Conservation (phyloP, 2,329 filamentous ascomycete genomes). For the Graphilbum ipis-grandicollis region DNA sequence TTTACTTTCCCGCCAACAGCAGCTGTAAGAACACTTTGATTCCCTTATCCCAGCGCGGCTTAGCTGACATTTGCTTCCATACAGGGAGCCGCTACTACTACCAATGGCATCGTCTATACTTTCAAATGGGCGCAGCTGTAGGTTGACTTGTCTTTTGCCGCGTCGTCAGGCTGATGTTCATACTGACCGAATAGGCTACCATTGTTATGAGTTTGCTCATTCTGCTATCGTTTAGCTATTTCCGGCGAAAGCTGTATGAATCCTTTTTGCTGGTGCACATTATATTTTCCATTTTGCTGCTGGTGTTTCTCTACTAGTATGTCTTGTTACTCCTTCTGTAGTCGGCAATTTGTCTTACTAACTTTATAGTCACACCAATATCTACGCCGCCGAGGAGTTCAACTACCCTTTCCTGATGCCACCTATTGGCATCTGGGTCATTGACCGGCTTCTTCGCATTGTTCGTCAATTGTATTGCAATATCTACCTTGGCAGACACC, state of each 20-base stretch:
- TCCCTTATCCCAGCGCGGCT: too few species aligned
- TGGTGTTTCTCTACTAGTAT: constrained; percentile 17
- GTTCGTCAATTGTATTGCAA: constrained; percentile 24
- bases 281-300: constrained; percentile 19
- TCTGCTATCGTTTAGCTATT: constrained; percentile 29
- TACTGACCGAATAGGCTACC: constrained; percentile 15
- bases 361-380: constrained; percentile 7
- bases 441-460: constrained; percentile 16
- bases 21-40: constrained; percentile 1
- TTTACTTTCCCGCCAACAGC: constrained; percentile 8
- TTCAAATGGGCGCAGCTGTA: constrained; percentile 1
- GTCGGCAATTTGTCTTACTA: not conserved
- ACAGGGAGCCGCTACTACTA: not conserved
- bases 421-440: constrained; percentile 7
- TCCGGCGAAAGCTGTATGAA: constrained; percentile 33
- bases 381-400: constrained; percentile 4
- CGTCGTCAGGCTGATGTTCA: not conserved
- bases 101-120: not conserved
- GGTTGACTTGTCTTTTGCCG: not conserved
- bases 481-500: constrained; percentile 7
- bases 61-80: too few species aligned
- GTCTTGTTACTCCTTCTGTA: not conserved
- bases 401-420: constrained; percentile 8
- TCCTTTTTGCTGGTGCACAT: constrained; percentile 26
- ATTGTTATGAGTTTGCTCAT: constrained; percentile 27